Base-by-base conservation (phyloP, 1,284 basidiomycete species). In the Irpex lacteus region DNA sequence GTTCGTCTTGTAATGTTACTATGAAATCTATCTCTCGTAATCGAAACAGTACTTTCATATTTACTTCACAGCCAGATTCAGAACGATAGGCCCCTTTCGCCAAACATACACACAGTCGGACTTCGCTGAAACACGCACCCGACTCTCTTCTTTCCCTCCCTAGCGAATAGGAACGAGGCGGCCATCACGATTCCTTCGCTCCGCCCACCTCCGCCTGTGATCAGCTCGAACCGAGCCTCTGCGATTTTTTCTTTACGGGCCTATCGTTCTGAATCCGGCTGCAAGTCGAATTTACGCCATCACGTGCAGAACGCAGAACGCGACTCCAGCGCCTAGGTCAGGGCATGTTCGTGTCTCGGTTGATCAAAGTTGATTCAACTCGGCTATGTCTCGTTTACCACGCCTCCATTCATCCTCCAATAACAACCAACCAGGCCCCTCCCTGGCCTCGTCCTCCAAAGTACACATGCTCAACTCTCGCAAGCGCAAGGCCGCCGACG, bases 401-500 rank as follows among this genome's bases (percentile, higher is more conserved):
- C 54, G 54, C 26, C 54, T 36, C 21, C 54, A 56, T 11, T 56
- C 54, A 32, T 37, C 54, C 1, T 37, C 54, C 54, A 26, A 37
- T 26, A 26, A 18, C 13, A 18, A 56, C 34, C 54, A 56, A 56
- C 19, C 21, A 37, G 54, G 54, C 54, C 54, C 54, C 34, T 56
- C 65, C 62, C 68, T 70, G 58, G 68, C 72, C 7, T 72, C 72
- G 19, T 68, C 71, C 40, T 67, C 72, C n/a, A 60, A 65, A 1
- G 58, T 67, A 11, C 53, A 61, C 53, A 66, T 70, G 56, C 66
- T 64, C 15, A 60, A 71, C 26, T 69, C 69, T 26, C 74, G 79
- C 69, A 84, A 84, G 70, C 81, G 83, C 62, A 84, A 84, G 67
- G 70, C 76, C 0, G 65, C 65, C 19, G 62, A 66, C 32, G 80